Evolutionary conservation across 2,329 filamentous ascomycete genomes (phyloP), one percentile per base, ranked within the genome.

Genomic region (Fusarium avenaceum): DNA sequence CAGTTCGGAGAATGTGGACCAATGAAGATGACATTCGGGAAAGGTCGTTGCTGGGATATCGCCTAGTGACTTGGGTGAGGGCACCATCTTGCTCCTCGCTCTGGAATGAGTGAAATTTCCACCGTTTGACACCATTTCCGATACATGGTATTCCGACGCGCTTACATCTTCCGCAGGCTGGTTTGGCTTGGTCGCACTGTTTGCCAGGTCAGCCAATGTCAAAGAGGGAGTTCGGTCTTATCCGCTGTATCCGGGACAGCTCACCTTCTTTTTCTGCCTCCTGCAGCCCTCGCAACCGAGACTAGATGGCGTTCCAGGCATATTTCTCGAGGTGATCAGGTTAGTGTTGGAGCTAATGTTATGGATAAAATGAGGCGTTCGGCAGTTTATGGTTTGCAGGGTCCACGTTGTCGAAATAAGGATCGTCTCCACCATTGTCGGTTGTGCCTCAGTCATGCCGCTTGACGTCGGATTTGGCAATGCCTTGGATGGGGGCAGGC

Each of bases 41-140:
- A 7, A 62, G 49, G 2, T 61, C 33, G 14, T 68, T 73, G 44
- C 57, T 72, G 7, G 67, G 71, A 1, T 49, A 53, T 2, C 51
- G n/a, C 19, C 4, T 57, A 6, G 51, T 57, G 5, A 53, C 7
- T 9, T 50, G 33, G 2, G 40, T 10, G 7, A 62, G 14, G 7
- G 7, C n/a, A 2, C 45, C 20, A 1, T 32, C 20, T 1, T 35
- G 19, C 1, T 32, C 14, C 0, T 42, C 48, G 15, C 24, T 55
- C 2, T 50, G 46, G 3, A 69, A 51, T 0, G 51, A 54, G 4
- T 57, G 55, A 7, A 73, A 73, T 38, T 63, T 63, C 56, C 57
- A 73, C n/a, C 71, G 43, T 24, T 63, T 70, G 20, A 70, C 61
- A 3, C 71, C 71, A 5, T 65, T 72, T 2, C 65, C 67, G 0